Evolutionary conservation across 2,329 filamentous ascomycete species (phyloP), one percentile per base, ranked within the genome.

Genomic region (Coniella lustricola): DNA sequence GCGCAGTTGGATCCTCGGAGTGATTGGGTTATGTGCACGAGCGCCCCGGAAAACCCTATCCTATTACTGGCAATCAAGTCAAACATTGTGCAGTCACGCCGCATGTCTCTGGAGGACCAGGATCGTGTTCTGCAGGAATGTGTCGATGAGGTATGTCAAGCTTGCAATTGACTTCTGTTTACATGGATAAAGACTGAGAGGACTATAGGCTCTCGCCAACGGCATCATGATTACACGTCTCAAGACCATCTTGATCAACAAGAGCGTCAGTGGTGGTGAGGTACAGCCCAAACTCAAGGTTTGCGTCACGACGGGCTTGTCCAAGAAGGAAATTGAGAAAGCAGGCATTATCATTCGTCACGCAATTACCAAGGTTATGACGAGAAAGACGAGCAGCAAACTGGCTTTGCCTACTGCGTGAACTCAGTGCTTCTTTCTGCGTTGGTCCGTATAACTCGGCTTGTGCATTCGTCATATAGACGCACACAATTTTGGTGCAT

Each of bases 281-380:
- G 74, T 84, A n/a, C 76, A 79, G 57, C 88, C 93, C 9, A 88
- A 89, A 1, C 75, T 98, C 54, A 96, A 97, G 69, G 80, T 97
- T 12, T 97, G 91, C 62, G 75, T 96, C 46, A 95, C 90, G 0
- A 87, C 81, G 4, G 93, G 87, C 1, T 71, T 98, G 54, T 86
- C 87, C 20, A 94, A 87, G 73, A 96, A 95, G 71, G 93, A 98
- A 66, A 86, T 90, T 47, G 94, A 98, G 70, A 95, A 94, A 73
- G 89, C 93, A 0, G 93, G 90, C 13, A 82, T 84, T 7, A 83
- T 80, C 9, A 90, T 98, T 57, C 77, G 91, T 52, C 90, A 96
- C 68, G 91, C 93, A 13, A 87, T 97, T 56, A 95, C 90, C 44
- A 96, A 95, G 70, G 82, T 97, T 53, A 82, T 98, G 76, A 81